phyloP scores from a whole-genome alignment of 371 early-diverging fungal genomes.

The Mucor mucedo region DNA sequence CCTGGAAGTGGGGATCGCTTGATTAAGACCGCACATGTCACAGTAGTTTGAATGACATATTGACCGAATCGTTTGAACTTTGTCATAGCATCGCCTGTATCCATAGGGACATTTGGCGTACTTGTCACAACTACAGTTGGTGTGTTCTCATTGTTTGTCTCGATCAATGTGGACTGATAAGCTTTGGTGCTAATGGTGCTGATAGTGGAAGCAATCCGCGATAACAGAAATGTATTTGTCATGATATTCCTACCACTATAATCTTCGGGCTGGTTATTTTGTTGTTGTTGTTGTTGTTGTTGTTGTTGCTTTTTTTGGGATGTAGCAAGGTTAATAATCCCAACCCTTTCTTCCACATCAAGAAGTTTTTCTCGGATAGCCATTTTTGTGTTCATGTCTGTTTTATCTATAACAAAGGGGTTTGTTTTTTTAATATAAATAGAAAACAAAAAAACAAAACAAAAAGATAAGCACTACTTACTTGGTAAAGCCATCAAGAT shows the following conservation, averaged over 20 bases:
- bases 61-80: constrained; percentile 43
- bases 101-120: background rate
- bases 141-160: too few species aligned
- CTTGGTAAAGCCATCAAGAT: constrained; percentile 61
- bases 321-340: constrained; percentile 38
- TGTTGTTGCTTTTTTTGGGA: constrained; percentile 21
- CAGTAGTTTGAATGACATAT: constrained; percentile 51
- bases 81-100: constrained; percentile 27
- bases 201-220: constrained; percentile 33
- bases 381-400: constrained; percentile 34
- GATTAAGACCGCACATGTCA: constrained; percentile 57
- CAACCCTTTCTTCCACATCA: constrained; percentile 49
- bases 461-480: constrained; percentile 26
- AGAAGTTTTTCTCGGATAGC: constrained; percentile 38
- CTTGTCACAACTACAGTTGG: background rate
- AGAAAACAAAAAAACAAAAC: background rate
- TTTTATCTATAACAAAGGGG: constrained; percentile 32
- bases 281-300: constrained; percentile 4
- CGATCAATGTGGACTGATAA: constrained; percentile 18
- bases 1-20: constrained; percentile 72
- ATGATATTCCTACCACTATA: background rate
- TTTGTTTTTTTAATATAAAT: background rate
- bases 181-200: constrained; percentile 22
- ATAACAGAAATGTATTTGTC: constrained; percentile 23
- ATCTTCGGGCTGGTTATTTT: background rate